Evolutionary conservation across 1,139 yeast genomes (phyloP), one percentile per base, ranked within the genome.

Genomic region (Trichomonascaceae sp.): DNA sequence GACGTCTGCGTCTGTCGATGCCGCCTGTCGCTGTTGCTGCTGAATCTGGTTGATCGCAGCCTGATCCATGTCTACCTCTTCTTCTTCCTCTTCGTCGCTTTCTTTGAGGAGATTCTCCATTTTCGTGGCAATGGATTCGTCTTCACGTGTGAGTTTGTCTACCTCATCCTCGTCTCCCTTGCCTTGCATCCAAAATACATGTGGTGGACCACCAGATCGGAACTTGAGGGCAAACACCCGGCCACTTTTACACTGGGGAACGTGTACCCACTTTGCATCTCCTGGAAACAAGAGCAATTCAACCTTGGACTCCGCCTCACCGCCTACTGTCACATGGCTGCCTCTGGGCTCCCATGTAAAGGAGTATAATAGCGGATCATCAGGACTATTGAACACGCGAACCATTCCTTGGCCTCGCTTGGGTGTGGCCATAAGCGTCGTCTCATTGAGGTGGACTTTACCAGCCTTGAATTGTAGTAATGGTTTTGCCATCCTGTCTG

Each of bases 101-200:
- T 51, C 54, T 26, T 47, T 51, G 27, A 84, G 64, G 42, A 80
- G 59, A 28, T 69, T 70, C 37, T 67, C 60, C 42, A 84, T 68
- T 45, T 67, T 65, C 26, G 62, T 65, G 27, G 67, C 54, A 29
- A 78, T 60, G 35, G 63, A 63, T 43, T 63, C 52, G 54, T 85
- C 95, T 47, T 71, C 71, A 25, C 62, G 69, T 20, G 80, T 75
- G 57, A 80, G 68, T 50, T 70, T 68, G 36, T 61, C 51, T 30
- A 51, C 35, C 26, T 67, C 65, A 38, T 67, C 71, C 40, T 72
- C 74, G 46, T 75, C 84, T 30, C 79, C 77, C 27, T 71, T 65
- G 45, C 79, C 85, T 59, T 89, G 98, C 59, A 89, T 64, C 98
- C 98, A 89, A 58, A 77, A 89, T 56, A 87, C 65, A 50, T 73